A percentile compares a stretch with the other conserved stretches of the same genome.
These are phyloP conservation scores for Zizania palustris DNA, from an alignment of 202 grass and related monocot genomes.

Conservation along the genomic window DNA sequence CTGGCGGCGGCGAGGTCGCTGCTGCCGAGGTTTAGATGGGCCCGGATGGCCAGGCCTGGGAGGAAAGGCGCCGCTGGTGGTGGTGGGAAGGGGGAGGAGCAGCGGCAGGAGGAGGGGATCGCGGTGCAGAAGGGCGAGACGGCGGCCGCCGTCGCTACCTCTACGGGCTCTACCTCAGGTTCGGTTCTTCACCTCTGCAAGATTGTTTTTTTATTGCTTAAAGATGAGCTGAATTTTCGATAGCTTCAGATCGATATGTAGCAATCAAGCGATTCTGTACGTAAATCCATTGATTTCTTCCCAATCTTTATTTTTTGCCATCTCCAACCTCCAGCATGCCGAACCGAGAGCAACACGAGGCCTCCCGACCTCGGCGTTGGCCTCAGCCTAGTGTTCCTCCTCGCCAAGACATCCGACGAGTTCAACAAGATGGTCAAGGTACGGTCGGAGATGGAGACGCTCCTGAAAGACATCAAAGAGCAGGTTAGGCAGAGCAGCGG, in stretches of 20 bases:
- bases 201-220: neutral
- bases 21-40: conserved; percentile 48
- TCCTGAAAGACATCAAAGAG: conserved; percentile 63
- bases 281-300: neutral
- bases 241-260: neutral
- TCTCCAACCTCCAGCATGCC: neutral
- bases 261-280: neutral
- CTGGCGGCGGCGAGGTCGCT: conserved; percentile 17
- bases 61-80: neutral
- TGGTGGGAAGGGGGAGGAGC: neutral
- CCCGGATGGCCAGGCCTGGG: conserved; percentile 28
- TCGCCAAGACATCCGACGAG: conserved; percentile 69
- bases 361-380: conserved; percentile 51
- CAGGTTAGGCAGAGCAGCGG: conserved; percentile 25
- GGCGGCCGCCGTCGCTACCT: neutral
- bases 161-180: conserved; percentile 26
- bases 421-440: conserved; percentile 81
- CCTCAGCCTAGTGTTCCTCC: conserved; percentile 62
- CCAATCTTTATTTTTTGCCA: neutral
- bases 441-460: conserved; percentile 70
- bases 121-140: neutral
- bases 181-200: neutral
- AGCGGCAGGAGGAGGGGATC: neutral
- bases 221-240: neutral
- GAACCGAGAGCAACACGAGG: neutral